Evolutionary conservation across 2,329 filamentous ascomycete genomes (phyloP).

Genomic region (Colletotrichum sp.): DNA sequence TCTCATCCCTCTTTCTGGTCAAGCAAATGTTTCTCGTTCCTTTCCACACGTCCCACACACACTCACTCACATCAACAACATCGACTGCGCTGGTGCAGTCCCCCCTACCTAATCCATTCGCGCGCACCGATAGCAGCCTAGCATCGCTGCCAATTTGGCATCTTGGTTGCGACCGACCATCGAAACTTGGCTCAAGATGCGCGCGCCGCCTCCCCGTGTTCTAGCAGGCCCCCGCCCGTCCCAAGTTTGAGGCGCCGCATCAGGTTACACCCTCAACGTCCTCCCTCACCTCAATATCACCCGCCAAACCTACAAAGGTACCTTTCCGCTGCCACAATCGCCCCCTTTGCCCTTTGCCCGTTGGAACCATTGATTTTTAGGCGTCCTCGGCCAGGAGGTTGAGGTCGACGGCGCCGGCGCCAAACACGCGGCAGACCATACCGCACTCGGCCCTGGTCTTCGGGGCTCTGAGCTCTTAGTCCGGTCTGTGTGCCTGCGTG

Average conservation of each 20-base stretch:
- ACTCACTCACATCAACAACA: background rate
- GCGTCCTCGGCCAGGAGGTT: background rate
- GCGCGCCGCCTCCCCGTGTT: background rate
- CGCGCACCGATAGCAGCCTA: background rate
- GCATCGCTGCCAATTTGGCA: background rate
- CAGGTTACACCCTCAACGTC: slow-evolving; percentile 2
- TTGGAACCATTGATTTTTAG: slow-evolving; percentile 7
- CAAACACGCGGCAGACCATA: slow-evolving; percentile 3
- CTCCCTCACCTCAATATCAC: background rate
- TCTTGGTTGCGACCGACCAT: background rate
- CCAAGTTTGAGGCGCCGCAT: background rate
- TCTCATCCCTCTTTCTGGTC: background rate
- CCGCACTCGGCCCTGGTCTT: background rate
- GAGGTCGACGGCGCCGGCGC: background rate
- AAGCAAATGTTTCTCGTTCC: background rate
- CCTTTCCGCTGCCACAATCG: background rate
- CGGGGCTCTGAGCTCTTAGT: background rate
- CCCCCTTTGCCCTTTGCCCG: background rate
- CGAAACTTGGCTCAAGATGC: background rate
- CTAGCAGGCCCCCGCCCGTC: background rate
- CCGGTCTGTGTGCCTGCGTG: background rate
- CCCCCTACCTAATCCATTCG: background rate
- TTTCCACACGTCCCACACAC: background rate
- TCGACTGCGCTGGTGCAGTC: background rate
- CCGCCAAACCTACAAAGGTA: background rate